phyloP scores from a whole-genome alignment of 2,329 filamentous ascomycete genomes.

The Arthrobotrys entomopaga region DNA sequence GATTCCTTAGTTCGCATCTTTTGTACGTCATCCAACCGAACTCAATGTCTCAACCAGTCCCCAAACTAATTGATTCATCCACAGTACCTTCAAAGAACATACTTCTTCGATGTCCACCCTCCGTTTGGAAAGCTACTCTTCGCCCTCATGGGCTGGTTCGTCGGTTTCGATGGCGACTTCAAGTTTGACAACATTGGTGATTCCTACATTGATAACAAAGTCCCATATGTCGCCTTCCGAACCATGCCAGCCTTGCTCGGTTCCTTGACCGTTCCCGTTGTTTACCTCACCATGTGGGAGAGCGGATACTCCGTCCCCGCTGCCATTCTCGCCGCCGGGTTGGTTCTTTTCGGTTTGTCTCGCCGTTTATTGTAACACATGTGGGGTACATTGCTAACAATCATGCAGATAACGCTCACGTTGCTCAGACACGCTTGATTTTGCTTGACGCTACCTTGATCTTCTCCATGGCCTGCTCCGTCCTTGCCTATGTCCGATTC shows the following conservation, averaged over 20 bases:
- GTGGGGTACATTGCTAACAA: not conserved
- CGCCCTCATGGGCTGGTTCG: conserved; percentile 94
- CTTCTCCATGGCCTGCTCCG: conserved; percentile 93
- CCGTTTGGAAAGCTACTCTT: conserved; percentile 98
- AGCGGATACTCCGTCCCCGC: conserved; percentile 96
- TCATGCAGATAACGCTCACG: conserved; percentile 84
- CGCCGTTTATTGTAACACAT: not conserved
- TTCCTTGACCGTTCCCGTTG: conserved; percentile 89
- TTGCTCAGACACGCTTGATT: conserved; percentile 94
- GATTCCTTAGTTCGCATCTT: conserved; percentile 72
- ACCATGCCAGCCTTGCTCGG: conserved; percentile 91
- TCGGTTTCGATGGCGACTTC: conserved; percentile 96
- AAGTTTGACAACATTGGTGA: conserved; percentile 99
- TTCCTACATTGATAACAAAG: conserved; percentile 95
- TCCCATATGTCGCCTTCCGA: conserved; percentile 95
- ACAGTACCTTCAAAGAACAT: conserved; percentile 92
- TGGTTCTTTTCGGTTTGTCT: conserved; percentile 75
- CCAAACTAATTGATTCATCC: conserved; percentile 60
- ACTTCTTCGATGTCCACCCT: conserved; percentile 99
- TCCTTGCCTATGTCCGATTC: conserved; percentile 95
- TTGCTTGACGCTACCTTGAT: conserved; percentile 93
- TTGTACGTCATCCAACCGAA: conserved; percentile 60
- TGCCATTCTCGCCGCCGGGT: conserved; percentile 82
- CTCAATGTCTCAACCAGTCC: not conserved
- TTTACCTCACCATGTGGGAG: conserved; percentile 99